Conservation (phyloP, 169 alveolate genomes). For the Sarcocystis neurona region DNA sequence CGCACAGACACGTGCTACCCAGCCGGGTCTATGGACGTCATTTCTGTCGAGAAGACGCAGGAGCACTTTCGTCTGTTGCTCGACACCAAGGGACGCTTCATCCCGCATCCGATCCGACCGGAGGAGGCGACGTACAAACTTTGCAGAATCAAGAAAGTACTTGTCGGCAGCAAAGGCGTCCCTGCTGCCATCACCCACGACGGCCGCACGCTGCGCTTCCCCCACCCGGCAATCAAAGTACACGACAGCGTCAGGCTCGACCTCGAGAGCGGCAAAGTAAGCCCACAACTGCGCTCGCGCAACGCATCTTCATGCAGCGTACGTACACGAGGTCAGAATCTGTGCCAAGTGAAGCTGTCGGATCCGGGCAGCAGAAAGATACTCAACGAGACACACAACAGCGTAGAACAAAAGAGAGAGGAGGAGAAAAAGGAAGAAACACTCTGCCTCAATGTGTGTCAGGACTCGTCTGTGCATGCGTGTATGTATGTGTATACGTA, state of each 20-base stretch:
- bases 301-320: no score
- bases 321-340: no score
- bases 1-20: conserved; percentile 98
- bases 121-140: conserved; percentile 92
- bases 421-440: no score
- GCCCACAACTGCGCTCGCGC: no score
- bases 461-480: no score
- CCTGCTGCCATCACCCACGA: conserved; percentile 97
- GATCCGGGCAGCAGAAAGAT: no score
- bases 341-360: no score
- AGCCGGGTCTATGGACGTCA: conserved; percentile 95
- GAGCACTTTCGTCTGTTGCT: conserved; percentile 95
- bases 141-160: conserved; percentile 92
- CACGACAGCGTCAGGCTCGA: conserved; percentile 96
- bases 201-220: conserved; percentile 97
- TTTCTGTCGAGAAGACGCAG: conserved; percentile 90
- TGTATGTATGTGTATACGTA: no score
- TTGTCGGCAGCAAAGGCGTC: conserved; percentile 94
- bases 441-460: no score
- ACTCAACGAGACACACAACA: no score
- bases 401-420: no score
- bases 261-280: conserved; percentile 93
- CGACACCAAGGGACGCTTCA: conserved; percentile 98
- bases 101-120: conserved; percentile 91
- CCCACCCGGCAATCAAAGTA: conserved; percentile 97